Base-by-base conservation (phyloP, 2,329 filamentous ascomycete species). In the Fusarium verrucosum region DNA sequence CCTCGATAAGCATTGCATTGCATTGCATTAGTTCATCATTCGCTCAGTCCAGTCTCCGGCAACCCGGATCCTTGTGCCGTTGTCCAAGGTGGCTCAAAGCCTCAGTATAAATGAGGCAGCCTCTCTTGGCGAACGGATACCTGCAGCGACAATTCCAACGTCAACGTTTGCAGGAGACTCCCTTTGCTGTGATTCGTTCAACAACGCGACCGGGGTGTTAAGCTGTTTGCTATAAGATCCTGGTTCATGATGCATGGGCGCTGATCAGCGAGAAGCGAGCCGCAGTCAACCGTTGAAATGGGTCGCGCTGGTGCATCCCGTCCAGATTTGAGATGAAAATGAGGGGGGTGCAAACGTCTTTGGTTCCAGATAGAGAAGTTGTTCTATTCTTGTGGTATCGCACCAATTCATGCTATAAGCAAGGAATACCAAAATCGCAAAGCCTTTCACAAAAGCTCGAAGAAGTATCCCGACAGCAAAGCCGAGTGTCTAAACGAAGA, bases 1-100 rank as follows among this genome's bases (percentile, higher is more conserved):
- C 16, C 30, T 58, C 51, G 59, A 62, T 62, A 62, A 58, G 58
- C 58, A 55, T 59, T 61, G 37, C 52, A 66, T 59, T 61, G 37
- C 52, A 66, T 54, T 54, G 58, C 52, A 59, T 50, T 64, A 60
- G 58, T 33, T 26, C 30, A 55, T 59, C 47, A 53, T 50, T 51
- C 53, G 62, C 37, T 25, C 42, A 45, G 42, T 53, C 26, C 32
- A 65, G 28, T 35, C 57, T 46, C 58, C 47, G 52, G 62, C 58
- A 57, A 58, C 26, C 58, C 57, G 58, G 58, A 58, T 51, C 35
- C 59, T 44, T 42, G 41, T 50, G 44, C 51, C 51, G 58, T 44
- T 36, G 36, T 28, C 43, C 37, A 49, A 35, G 26, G 19, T 43
- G 23, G 47, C 59, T 62, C 50, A 49, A 30, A 37, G n/a, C 23